Evolutionary conservation across 169 alveolate genomes (phyloP), one percentile per base, ranked within the genome.

Genomic region (Nephromyces sp.): DNA sequence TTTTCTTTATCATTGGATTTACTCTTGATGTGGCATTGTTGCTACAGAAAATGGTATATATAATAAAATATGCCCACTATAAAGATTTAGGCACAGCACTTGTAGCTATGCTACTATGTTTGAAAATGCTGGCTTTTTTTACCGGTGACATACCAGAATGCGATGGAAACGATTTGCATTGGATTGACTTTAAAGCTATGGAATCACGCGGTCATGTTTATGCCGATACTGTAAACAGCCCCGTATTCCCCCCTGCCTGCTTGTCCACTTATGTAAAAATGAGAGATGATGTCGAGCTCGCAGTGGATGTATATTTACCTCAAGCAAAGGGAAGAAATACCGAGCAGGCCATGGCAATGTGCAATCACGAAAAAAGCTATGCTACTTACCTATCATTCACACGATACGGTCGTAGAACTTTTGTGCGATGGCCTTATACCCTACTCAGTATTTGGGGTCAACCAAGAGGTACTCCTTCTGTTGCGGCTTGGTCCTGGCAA

Each of bases 401-500:
- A 34, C 61, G 87, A 51, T 82, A 82, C 32, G 79, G 79, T 70
- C 30, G 87, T 31, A 57, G 87, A 32, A 79, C 80, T 66, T 77
- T 74, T 43, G 80, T 73, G 15, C 78, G 66, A 52, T 82, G 87
- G 87, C 87, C 87, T 24, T 79, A 78, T 30, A 73, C 87, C 4
- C 66, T 82, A 43, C 79, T 82, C 31, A 72, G 82, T n/a, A 70
- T 82, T 32, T 82, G 87, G 87, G 70, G 75, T 5, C 79, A 78
- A 5, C 87, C 86, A 0, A 52, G 74, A 33, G 79, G 83, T 24
- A 53, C 80, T 4, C n/a, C n/a, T n/a, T 77, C 87, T 0, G 71
- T 79, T 72, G 79, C 78, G 52, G 43, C 79, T 32, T 82, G 87
- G 87, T 74, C 84, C 43, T 82, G 86, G 81, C 83, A 75, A 34